Evolutionary conservation across 441 rosid genomes (phyloP), one percentile per base, ranked within the genome.

Genomic region (Aleurites moluccanus): DNA sequence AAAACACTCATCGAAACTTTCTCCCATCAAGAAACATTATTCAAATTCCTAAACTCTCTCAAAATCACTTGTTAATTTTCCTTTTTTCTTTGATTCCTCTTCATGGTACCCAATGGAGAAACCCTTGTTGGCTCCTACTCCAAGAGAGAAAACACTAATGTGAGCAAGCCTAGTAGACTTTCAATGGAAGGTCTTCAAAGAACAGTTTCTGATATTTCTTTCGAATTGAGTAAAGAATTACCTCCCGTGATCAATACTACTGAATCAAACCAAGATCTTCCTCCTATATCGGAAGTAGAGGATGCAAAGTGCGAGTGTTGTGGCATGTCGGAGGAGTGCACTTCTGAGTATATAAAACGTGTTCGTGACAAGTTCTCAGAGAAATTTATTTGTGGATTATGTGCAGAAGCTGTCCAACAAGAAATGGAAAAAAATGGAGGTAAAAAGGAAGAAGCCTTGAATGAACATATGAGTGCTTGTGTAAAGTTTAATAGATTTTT

Each of bases 251-350:
- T 0, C 6, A n/a, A n/a, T n/a, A 6, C 9, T 38, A 38, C 40
- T 6, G 40, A 38, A 38, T 5, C 40, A 38, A 38, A 38, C 0
- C 40, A 6, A 38, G 21, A 52, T 52, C 60, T 70, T 1, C 65
- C 71, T 7, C 69, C 89, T 0, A 87, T 91, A 65, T 82, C 90
- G 0, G 98, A 92, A 77, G 89, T 89, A 4, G 92, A 88, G 72
- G 89, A 89, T 20, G 91, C 94, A 10, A 91, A 89, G 81, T 96
- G 98, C 59, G 93, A 96, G 82, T 92, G 99, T 40, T 93, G 99
- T 21, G 95, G 94, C 64, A 93, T 96, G 97, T 76, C 73, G 2
- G 99, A 96, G 79, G 98, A 92, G 89, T 96, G 92, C 86, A 96
- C 99, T 1, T 70, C 74, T 0, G 88, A 83, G 81, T 93, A 91